Base-by-base conservation (phyloP, 139 green algal genomes). In the Coelastrella sp. region DNA sequence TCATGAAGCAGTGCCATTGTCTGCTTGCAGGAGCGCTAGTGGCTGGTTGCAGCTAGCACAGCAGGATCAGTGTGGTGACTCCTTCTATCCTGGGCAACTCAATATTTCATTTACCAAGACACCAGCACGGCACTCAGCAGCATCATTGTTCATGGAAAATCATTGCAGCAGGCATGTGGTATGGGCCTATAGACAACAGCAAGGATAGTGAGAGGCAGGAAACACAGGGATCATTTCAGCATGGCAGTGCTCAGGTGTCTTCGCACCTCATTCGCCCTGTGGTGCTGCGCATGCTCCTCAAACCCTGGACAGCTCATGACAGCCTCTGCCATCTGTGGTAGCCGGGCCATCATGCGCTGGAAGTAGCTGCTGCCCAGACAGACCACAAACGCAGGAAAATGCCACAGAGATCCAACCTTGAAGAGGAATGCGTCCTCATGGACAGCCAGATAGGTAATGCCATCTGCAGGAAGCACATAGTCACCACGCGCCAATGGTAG, bases 331-430 rank as follows among this genome's bases (percentile, higher is more conserved):
- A 93, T 70, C 25, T 93, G 91, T 8, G 93, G 91, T 49, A 92
- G 87, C 63, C 25, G 17, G 14, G 90, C 91, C 60, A 95, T 49
- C 74, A 95, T 87, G 73, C 93, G 90, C 91, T 94, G 93, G 78
- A 93, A 91, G 91, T 95, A 95, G 72, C 89, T 92, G 60, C 90
- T 93, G 83, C 93, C 93, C n/a, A 95, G 89, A 11, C 87, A 76
- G 19, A 93, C 68, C 35, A 89, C 83, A 68, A 93, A 93, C 14
- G 93, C 89, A 7, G 93, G 92, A 72, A 95, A 93, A 58, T 90
- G 89, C 89, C 90, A 95, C 84, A 72, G 74, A 15, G 78, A 35
- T 24, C 83, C 89, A 56, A 82, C 85, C 27, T 87, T 57, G 87
- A 87, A 93, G 20, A 93, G 89, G 89, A 90, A 81, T 20, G 85